These are phyloP conservation scores for Cytospora piceicola DNA, from an alignment of 2,329 filamentous ascomycete genomes.

Conservation along the genomic window DNA sequence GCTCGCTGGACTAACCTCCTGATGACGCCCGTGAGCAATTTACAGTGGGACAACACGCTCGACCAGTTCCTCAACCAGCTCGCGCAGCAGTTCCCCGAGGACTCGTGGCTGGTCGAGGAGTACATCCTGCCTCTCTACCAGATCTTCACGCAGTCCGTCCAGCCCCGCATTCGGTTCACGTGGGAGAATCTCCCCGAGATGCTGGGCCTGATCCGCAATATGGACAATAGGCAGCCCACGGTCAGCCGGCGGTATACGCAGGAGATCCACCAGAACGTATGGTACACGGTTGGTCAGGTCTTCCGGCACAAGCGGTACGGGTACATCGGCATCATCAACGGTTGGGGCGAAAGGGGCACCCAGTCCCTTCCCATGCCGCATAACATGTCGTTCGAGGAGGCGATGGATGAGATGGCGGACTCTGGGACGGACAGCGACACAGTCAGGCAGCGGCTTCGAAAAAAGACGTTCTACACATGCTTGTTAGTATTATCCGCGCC, in stretches of 20 bases:
- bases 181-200: conserved; percentile 45
- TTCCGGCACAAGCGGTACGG: conserved; percentile 81
- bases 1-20: conserved; percentile 72
- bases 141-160: conserved; percentile 40
- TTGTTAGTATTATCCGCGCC: conserved; percentile 63
- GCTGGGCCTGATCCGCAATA: conserved; percentile 47
- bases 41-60: conserved; percentile 64
- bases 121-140: conserved; percentile 68
- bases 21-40: conserved; percentile 51
- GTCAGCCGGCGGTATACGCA: conserved; percentile 41
- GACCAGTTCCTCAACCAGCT: conserved; percentile 68
- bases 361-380: conserved; percentile 36
- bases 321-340: conserved; percentile 81
- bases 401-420: conserved; percentile 51
- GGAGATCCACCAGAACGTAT: conserved; percentile 49
- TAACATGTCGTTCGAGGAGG: conserved; percentile 33
- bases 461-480: conserved; percentile 82
- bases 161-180: conserved; percentile 37
- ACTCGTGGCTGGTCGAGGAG: conserved; percentile 71
- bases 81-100: conserved; percentile 69
- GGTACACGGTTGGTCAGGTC: conserved; percentile 77
- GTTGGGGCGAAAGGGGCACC: conserved; percentile 67
- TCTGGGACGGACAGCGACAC: conserved; percentile 65
- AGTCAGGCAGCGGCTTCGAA: conserved; percentile 52
- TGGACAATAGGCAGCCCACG: conserved; percentile 48